These are phyloP conservation scores for Copromyces sp. DNA, from an alignment of 495 filamentous ascomycete genomes.

Conservation along the genomic window DNA sequence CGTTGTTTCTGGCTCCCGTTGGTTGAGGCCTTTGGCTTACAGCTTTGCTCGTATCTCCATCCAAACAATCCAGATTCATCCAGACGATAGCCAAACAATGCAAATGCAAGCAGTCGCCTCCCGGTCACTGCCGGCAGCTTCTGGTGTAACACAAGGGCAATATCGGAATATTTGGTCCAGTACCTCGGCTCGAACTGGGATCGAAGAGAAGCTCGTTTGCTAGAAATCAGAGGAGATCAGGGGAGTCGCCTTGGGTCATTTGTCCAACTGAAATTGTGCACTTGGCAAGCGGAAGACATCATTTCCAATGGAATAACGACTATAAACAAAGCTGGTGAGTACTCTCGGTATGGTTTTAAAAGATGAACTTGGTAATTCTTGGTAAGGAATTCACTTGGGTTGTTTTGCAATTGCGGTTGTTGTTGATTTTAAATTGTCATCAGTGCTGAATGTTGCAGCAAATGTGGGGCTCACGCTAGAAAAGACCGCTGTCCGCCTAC, in stretches of 20 bases:
- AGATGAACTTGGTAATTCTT: background rate
- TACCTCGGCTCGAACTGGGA: background rate
- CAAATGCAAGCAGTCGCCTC: background rate
- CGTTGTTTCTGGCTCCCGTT: background rate
- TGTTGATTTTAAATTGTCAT: background rate
- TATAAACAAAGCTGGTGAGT: background rate
- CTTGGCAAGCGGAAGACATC: background rate
- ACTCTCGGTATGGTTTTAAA: background rate
- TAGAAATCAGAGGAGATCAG: conserved; percentile 3
- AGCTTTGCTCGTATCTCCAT: background rate
- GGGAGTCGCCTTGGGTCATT: background rate
- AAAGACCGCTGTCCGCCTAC: background rate
- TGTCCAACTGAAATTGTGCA: background rate
- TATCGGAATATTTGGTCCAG: background rate
- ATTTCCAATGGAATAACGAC: background rate
- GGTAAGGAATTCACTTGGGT: background rate
- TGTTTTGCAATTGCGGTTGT: background rate
- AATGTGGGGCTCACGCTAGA: background rate
- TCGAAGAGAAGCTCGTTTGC: background rate
- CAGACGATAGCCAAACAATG: background rate
- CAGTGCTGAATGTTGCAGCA: background rate
- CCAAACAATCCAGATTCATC: background rate
- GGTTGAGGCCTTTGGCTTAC: background rate
- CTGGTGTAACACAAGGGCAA: background rate
- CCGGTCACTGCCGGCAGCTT: background rate